Conservation (phyloP, 73 alveolate species). For the Paramecium octaurelia region DNA sequence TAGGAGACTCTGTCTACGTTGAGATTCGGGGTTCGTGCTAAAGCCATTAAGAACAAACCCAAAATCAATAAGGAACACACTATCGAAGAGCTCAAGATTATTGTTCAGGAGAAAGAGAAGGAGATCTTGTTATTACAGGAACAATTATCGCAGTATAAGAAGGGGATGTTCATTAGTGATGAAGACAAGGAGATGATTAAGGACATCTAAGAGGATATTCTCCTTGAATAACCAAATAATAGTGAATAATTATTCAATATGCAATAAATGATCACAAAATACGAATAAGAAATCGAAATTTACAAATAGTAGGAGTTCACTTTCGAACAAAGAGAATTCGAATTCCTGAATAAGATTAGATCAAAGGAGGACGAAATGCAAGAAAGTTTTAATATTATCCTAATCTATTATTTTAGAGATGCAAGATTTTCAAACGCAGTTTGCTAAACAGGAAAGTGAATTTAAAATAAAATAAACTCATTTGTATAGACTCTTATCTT, state of each 20-base stretch:
- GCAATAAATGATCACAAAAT: background rate
- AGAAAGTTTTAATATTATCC: background rate
- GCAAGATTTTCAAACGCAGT: background rate
- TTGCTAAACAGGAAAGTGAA: background rate
- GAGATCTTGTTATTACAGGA: constrained; percentile 14
- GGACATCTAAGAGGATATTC: background rate
- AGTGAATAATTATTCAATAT: background rate
- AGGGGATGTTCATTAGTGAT: background rate
- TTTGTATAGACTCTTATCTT: background rate
- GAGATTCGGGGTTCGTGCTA: constrained; percentile 92
- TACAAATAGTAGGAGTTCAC: background rate
- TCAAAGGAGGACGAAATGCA: background rate
- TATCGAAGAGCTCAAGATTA: constrained; percentile 75
- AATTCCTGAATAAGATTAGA: background rate
- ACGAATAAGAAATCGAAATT: constrained; percentile 1
- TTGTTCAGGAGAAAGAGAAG: constrained; percentile 62
- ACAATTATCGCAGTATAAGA: background rate
- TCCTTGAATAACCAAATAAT: background rate
- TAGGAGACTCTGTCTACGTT: constrained; percentile 88
- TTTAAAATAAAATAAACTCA: background rate
- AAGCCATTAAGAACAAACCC: constrained; percentile 92
- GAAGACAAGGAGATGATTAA: constrained; percentile 3
- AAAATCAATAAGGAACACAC: constrained; percentile 86
- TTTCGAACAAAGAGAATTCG: background rate
- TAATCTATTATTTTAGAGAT: background rate